Conservation (phyloP, 176 grass and related monocot species). For the Triticum monococcum region DNA sequence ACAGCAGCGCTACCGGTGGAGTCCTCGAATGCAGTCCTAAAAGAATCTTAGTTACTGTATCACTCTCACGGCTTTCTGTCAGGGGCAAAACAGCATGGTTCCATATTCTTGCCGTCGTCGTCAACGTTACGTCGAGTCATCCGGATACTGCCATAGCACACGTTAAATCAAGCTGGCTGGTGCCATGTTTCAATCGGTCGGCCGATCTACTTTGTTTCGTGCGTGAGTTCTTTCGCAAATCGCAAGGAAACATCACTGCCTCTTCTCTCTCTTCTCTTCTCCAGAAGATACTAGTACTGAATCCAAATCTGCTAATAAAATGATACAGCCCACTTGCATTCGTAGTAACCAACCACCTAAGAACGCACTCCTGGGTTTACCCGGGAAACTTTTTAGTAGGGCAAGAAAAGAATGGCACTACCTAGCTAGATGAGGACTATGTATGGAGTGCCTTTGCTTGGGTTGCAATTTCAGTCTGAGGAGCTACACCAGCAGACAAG, state of each 20-base stretch:
- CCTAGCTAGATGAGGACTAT: not conserved
- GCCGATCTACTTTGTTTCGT: not conserved
- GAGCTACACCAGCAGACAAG: not conserved
- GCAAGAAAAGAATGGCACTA: not conserved
- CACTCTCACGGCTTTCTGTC: not conserved
- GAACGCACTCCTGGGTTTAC: no score
- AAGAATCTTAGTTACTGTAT: not conserved
- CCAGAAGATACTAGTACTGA: not conserved
- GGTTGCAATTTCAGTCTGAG: slow-evolving; percentile 22
- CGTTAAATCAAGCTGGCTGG: not conserved
- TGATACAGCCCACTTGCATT: not conserved
- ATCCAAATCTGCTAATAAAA: not conserved
- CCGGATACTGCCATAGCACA: no score
- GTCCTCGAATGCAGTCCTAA: no score
- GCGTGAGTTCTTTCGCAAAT: not conserved
- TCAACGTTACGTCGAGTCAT: not conserved
- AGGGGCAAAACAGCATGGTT: not conserved
- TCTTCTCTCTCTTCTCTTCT: not conserved
- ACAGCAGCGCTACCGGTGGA: no score
- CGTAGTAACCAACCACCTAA: not conserved
- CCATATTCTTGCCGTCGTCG: not conserved
- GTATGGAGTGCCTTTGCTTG: slow-evolving; percentile 7
- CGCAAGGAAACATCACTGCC: not conserved
- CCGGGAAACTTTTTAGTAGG: not conserved
- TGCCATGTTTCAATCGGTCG: not conserved